Evolutionary conservation across 306 rosid species (phyloP).

Genomic region (Parietaria judaica): DNA sequence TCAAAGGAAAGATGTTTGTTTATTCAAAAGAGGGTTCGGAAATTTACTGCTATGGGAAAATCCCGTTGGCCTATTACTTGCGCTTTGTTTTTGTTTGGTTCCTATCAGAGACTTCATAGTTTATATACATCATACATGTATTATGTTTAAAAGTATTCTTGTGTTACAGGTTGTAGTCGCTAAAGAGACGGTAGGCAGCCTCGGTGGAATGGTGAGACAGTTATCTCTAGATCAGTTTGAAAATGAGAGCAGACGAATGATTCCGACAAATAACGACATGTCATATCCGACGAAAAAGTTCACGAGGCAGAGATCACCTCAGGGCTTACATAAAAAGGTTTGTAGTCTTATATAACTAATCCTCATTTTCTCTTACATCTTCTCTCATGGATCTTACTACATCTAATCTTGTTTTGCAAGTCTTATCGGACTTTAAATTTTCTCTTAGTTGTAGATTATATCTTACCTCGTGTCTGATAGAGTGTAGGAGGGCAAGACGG

Average conservation of each 20-base stretch:
- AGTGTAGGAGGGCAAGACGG: no score
- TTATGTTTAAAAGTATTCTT: constrained; percentile 12
- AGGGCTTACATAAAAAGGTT: constrained; percentile 95
- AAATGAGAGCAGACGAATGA: constrained; percentile 98
- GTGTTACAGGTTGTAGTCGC: constrained; percentile 91
- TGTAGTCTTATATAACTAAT: constrained; percentile 21
- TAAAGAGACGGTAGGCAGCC: constrained; percentile 89
- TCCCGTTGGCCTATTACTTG: no score
- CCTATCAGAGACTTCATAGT: constrained; percentile 23
- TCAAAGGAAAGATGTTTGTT: background rate
- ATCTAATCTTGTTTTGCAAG: no score
- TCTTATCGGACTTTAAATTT: no score
- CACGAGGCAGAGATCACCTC: constrained; percentile 91
- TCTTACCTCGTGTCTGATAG: no score
- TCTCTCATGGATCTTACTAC: constrained; percentile 10
- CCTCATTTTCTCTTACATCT: background rate
- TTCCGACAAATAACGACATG: constrained; percentile 72
- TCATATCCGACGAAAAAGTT: constrained; percentile 71
- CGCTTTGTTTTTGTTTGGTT: background rate
- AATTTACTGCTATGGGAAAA: no score
- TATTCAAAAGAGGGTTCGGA: background rate
- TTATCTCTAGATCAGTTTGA: constrained; percentile 96
- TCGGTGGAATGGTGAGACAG: constrained; percentile 99
- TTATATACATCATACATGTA: background rate
- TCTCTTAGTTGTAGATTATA: no score